phyloP scores from a whole-genome alignment of 2,329 filamentous ascomycete genomes.

The Fusarium siculi region DNA sequence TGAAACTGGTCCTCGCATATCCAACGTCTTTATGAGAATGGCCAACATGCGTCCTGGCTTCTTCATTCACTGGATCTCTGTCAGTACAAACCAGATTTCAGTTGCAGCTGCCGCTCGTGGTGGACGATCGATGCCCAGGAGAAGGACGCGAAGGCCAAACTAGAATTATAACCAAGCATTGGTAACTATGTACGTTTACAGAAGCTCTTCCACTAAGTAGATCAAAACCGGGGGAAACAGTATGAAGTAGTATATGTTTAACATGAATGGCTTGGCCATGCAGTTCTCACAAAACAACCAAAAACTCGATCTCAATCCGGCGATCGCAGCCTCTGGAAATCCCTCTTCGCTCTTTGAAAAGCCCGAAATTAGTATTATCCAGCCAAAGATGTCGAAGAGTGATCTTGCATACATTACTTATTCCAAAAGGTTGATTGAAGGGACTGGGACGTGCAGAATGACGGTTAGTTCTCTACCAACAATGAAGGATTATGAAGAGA shows the following conservation, averaged over 20 bases:
- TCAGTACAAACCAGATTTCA: neutral
- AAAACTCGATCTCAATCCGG: neutral
- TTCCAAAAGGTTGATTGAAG: neutral
- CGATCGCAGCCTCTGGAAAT: neutral
- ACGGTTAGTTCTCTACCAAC: neutral
- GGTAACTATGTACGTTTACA: too few species aligned
- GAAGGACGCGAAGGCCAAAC: neutral
- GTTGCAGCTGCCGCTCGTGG: neutral
- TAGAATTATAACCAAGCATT: neutral
- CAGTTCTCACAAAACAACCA: neutral
- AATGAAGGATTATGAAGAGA: neutral
- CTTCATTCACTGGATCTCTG: neutral
- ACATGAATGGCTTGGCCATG: neutral
- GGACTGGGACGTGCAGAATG: neutral
- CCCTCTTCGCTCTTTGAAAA: neutral
- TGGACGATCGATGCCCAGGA: neutral
- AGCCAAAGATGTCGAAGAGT: neutral
- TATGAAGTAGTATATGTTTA: neutral
- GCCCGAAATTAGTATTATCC: neutral
- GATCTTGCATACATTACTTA: neutral
- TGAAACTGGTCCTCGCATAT: neutral
- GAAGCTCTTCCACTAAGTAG: neutral
- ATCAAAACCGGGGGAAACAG: neutral
- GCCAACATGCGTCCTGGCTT: too few species aligned
- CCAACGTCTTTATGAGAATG: neutral